A percentile compares a stretch with the other conserved stretches of the same genome.
These are phyloP conservation scores for Echinochloa phyllopogon DNA, from an alignment of 176 grass and related monocot genomes.

Conservation along the genomic window DNA sequence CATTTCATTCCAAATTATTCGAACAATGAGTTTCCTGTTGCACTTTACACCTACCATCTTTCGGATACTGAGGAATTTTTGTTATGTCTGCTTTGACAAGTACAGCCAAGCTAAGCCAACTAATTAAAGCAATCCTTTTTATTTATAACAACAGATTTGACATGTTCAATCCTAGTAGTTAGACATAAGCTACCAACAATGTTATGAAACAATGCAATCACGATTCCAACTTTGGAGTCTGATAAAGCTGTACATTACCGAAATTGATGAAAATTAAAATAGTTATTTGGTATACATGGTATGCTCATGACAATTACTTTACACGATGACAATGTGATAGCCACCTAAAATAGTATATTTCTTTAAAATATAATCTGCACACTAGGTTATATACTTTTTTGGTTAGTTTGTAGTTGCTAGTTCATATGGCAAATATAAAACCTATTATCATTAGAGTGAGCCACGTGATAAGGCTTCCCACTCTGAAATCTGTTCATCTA, in stretches of 20 bases:
- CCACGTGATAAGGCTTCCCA: too few relatives aligned
- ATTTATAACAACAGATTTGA: neutral
- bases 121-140: neutral
- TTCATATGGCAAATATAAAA: neutral
- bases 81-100: neutral
- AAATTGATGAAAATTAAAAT: too few relatives aligned
- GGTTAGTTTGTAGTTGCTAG: neutral
- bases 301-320: too few relatives aligned
- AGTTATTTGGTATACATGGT: too few relatives aligned
- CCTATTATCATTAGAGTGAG: too few relatives aligned
- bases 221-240: neutral
- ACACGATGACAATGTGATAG: neutral
- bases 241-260: neutral
- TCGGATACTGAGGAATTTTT: neutral
- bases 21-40: neutral
- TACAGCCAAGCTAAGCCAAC: neutral
- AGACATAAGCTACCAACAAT: neutral
- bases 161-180: neutral
- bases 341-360: neutral
- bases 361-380: too few relatives aligned
- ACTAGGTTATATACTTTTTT: neutral
- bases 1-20: neutral
- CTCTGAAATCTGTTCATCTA: too few relatives aligned
- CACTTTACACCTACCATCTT: neutral
- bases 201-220: neutral